Base-by-base conservation (phyloP, 1,284 basidiomycete species). In the Inonotus obliquus region DNA sequence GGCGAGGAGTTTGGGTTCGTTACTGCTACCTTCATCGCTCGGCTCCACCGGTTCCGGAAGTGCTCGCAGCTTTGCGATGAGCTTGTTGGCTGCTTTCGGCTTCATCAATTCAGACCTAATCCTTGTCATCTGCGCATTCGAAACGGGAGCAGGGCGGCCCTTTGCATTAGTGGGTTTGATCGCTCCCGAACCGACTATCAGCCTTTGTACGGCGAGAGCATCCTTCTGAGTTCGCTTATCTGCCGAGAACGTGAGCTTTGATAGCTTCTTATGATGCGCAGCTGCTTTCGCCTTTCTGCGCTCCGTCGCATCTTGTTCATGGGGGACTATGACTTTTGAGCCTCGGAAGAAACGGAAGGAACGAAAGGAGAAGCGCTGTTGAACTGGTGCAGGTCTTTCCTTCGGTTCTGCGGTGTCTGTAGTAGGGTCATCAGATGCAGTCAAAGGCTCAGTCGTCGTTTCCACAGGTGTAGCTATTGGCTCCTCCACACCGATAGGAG, bases 21-120 rank as follows among this genome's bases (percentile, higher is more conserved):
- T n/a, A n/a, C n/a, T n/a, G n/a, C n/a, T n/a, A n/a, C n/a, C n/a
- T n/a, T n/a, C 67, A 27, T 69, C 72, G 17, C 74, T 61, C 11
- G 66, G 57, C 7, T 68, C 73, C 38, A 75, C 75, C 29, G 73
- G 70, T 5, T 73, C 66, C 60, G 84, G 79, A 59, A 91, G 72
- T 25, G 75, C 68, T 49, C 82, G 83, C 11, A 92, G 77, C 59
- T 90, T 83, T 14, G 79, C 75, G 66, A 92, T 89, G 64, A 92
- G 77, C 68, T 80, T 84, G 70, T 84, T 84, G 27, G 89, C 90
- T 17, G 80, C 76, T 71, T 86, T 85, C 25, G 86, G 83, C 51
- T 85, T 70, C 65, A 83, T 75, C 21, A 92, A 81, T 73, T 86
- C 81, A 13, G 84, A 77, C 74, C 91, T 93, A 71, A 87, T 80